Base-by-base conservation (phyloP, 106 monocot genomes). In the Alisma plantagoaquatica region DNA sequence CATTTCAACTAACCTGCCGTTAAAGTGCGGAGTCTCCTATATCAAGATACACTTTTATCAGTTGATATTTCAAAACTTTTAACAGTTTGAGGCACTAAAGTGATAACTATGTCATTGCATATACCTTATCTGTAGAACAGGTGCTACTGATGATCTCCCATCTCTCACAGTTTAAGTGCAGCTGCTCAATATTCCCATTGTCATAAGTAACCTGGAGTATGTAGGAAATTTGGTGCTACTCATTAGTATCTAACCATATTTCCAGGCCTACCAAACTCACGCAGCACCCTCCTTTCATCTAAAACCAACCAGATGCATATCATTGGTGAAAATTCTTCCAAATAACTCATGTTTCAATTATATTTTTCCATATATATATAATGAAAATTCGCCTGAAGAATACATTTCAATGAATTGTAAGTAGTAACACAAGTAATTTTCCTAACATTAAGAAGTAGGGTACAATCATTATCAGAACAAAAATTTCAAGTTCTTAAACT, bases 151-250 rank as follows among this genome's bases (percentile, higher is more conserved):
- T 55, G 29, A 42, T 27, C 41, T 83, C 74, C 78, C 66, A 74
- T 33, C 60, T 78, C 58, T 83, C 70, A 50, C 64, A 45, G 42
- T 68, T 64, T 41, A 71, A 62, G 41, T 43, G 33, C 44, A 83
- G 29, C 1, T 73, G 59, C 46, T 77, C 70, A 4, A 62, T 43
- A 48, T 70, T 59, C 30, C 74, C 73, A 55, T 71, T 63, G 45
- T 83, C 74, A 67, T 66, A 63, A 12, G 12, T 57, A 45, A 83
- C 57, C 82, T 82, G 30, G n/a, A n/a, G n/a, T n/a, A n/a, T n/a
- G n/a, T n/a, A 17, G 29, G 11, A 27, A 14, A 38, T 38, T 5
- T 38, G 35, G 14, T 14, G 14, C 9, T 38, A 14, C 5, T 7
- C 9, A 14, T 38, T 38, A 38, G 9, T 38, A 38, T 38, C 14